A percentile compares a stretch with the other conserved stretches of the same genome.
Conservation (phyloP, 768 basidiomycete species). For the Boletus subparvulus region DNA sequence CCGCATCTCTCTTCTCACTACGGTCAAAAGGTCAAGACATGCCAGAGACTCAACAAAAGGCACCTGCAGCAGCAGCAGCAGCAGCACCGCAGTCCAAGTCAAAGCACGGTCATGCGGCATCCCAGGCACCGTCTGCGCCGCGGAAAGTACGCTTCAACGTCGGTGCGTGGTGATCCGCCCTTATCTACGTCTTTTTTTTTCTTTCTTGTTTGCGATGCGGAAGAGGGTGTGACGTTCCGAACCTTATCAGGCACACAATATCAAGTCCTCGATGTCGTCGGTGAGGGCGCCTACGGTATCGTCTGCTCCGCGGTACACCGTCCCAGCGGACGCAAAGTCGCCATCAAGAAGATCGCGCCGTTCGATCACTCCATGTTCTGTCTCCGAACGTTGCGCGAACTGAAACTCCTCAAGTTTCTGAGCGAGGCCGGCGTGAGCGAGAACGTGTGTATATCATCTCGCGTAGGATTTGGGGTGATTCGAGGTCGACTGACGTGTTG, state of each 20-base stretch:
- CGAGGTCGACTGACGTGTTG: not conserved
- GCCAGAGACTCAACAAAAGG: conserved; percentile 27
- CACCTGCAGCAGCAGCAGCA: conserved; percentile 18
- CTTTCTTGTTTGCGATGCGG: not conserved
- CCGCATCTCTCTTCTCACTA: not conserved
- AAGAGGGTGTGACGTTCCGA: not conserved
- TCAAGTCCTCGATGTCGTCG: conserved; percentile 83
- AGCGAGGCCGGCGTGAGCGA: conserved; percentile 88
- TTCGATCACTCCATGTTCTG: conserved; percentile 98
- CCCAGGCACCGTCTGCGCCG: conserved; percentile 54
- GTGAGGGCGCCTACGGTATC: conserved; percentile 92
- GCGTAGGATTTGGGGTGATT: no score
- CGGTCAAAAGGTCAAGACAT: conserved; percentile 13
- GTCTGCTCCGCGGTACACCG: conserved; percentile 91
- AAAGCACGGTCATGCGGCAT: conserved; percentile 47
- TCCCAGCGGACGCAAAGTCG: conserved; percentile 87
- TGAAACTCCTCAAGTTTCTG: conserved; percentile 80
- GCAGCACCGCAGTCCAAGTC: conserved; percentile 32
- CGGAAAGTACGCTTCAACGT: conserved; percentile 90
- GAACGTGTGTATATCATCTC: conserved; percentile 50
- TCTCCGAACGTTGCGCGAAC: conserved; percentile 83
- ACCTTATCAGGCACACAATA: conserved; percentile 64
- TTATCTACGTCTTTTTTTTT: not conserved
- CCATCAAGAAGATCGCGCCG: conserved; percentile 94
- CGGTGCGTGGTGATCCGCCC: conserved; percentile 41